Evolutionary conservation across 768 basidiomycete genomes (phyloP).

Genomic region (Boletus subcaerulescens): DNA sequence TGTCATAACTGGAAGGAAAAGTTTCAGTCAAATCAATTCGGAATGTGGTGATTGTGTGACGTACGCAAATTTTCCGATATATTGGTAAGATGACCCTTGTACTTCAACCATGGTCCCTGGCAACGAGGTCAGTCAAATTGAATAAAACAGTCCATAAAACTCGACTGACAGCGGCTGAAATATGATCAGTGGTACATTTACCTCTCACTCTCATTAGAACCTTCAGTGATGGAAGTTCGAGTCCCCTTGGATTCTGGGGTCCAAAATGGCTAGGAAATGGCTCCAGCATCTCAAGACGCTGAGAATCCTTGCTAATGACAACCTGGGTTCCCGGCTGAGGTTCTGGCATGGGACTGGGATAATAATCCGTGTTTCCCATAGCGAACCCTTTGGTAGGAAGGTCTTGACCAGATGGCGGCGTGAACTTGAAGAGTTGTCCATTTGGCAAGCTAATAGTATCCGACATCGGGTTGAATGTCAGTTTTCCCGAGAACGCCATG

Average conservation of each 20-base stretch:
- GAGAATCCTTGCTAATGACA: slow-evolving; percentile 72
- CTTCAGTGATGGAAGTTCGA: slow-evolving; percentile 79
- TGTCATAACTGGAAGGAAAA: slow-evolving; percentile 67
- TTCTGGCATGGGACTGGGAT: slow-evolving; percentile 69
- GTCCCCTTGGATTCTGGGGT: slow-evolving; percentile 43
- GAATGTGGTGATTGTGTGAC: slow-evolving; percentile 28
- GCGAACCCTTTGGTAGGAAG: slow-evolving; percentile 84
- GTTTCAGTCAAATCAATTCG: background rate
- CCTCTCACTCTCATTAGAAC: slow-evolving; percentile 90
- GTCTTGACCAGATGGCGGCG: slow-evolving; percentile 79
- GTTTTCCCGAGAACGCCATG: slow-evolving; percentile 91
- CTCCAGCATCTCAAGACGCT: slow-evolving; percentile 81
- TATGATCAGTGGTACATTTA: slow-evolving; percentile 99
- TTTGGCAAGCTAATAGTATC: slow-evolving; percentile 67
- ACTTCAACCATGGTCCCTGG: slow-evolving; percentile 97
- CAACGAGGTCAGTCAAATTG: slow-evolving; percentile 3
- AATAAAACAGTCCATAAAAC: background rate
- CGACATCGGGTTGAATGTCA: slow-evolving; percentile 90
- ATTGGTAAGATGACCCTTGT: slow-evolving; percentile 95
- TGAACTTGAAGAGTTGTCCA: slow-evolving; percentile 81
- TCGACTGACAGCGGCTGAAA: slow-evolving; percentile 83
- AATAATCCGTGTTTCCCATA: slow-evolving; percentile 66
- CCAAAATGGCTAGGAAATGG: slow-evolving; percentile 82
- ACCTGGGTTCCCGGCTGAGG: slow-evolving; percentile 77
- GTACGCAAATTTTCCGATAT: slow-evolving; percentile 92